Conservation (phyloP, 2,329 filamentous ascomycete species). For the Xylariaceae sp. region DNA sequence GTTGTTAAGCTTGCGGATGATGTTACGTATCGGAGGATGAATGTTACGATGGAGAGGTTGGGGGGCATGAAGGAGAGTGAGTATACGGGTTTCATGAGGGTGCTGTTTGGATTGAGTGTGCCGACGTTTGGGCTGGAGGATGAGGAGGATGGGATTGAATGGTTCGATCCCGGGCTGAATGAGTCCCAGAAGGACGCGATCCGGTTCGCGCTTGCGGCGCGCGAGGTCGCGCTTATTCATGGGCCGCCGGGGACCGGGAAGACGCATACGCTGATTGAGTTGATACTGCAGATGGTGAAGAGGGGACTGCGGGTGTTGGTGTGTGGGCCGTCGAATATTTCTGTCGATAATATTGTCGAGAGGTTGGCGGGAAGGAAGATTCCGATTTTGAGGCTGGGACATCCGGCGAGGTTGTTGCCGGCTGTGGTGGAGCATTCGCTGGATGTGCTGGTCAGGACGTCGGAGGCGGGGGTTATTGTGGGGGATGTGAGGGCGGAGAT, state of each 20-base stretch:
- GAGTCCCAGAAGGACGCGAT: constrained; percentile 64
- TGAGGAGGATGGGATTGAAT: constrained; percentile 38
- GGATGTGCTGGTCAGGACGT: constrained; percentile 77
- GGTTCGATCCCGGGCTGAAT: constrained; percentile 59
- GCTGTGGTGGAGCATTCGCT: constrained; percentile 85
- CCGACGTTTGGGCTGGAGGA: no score
- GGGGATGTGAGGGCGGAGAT: constrained; percentile 88
- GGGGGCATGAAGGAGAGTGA: constrained; percentile 52
- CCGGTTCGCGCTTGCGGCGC: constrained; percentile 75
- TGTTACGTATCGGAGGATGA: constrained; percentile 62
- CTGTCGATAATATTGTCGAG: constrained; percentile 97
- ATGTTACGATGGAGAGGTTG: constrained; percentile 55
- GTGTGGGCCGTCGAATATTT: constrained; percentile 96
- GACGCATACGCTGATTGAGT: constrained; percentile 90
- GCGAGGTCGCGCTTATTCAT: constrained; percentile 84
- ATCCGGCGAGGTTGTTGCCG: constrained; percentile 84
- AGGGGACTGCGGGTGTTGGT: constrained; percentile 72
- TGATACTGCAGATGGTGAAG: constrained; percentile 84
- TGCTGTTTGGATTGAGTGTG: constrained; percentile 52
- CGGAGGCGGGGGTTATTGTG: constrained; percentile 83
- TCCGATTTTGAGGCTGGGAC: constrained; percentile 82
- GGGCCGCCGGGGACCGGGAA: constrained; percentile 95
- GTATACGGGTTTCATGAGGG: constrained; percentile 56
- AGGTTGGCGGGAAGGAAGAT: constrained; percentile 66
- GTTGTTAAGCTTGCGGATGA: constrained; percentile 63